These are phyloP conservation scores for Vararia minispora DNA, from an alignment of 768 basidiomycete genomes.

Conservation along the genomic window DNA sequence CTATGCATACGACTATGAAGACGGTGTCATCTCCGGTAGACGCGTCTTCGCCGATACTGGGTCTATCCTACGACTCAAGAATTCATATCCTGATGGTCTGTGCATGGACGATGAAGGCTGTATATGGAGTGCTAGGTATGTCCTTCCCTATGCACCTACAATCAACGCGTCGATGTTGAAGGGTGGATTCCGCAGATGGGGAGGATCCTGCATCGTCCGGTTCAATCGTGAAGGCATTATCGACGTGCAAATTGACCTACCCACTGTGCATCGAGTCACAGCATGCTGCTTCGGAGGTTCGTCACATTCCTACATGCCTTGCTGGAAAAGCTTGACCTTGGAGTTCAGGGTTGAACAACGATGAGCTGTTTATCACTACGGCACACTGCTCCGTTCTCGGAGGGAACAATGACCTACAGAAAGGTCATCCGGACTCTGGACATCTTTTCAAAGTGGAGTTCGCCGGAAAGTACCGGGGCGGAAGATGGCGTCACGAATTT, in stretches of 20 bases:
- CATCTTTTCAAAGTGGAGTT: constrained; percentile 43
- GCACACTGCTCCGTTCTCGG: constrained; percentile 49
- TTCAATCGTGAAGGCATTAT: constrained; percentile 42
- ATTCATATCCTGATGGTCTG: constrained; percentile 52
- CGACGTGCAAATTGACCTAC: constrained; percentile 47
- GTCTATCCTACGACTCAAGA: constrained; percentile 36
- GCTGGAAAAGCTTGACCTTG: constrained; percentile 2
- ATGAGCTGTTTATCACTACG: constrained; percentile 46
- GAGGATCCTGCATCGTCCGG: constrained; percentile 46
- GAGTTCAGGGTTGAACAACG: constrained; percentile 41
- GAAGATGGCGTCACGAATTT: constrained; percentile 18
- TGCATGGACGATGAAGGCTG: constrained; percentile 54
- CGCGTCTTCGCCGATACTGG: constrained; percentile 48
- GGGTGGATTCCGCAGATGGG: constrained; percentile 58
- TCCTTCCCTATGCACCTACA: constrained; percentile 11
- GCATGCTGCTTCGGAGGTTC: constrained; percentile 62
- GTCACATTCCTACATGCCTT: constrained; percentile 6
- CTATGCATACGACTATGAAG: constrained; percentile 52
- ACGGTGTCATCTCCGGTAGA: constrained; percentile 43
- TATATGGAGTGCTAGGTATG: constrained; percentile 53
- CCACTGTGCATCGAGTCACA: constrained; percentile 52
- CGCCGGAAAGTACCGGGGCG: constrained; percentile 31
- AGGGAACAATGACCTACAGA: constrained; percentile 38
- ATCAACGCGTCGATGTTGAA: no score
- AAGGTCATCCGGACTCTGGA: constrained; percentile 42